These are phyloP conservation scores for Talaromyces verruculosus DNA, from an alignment of 2,329 filamentous ascomycete species.

Conservation along the genomic window DNA sequence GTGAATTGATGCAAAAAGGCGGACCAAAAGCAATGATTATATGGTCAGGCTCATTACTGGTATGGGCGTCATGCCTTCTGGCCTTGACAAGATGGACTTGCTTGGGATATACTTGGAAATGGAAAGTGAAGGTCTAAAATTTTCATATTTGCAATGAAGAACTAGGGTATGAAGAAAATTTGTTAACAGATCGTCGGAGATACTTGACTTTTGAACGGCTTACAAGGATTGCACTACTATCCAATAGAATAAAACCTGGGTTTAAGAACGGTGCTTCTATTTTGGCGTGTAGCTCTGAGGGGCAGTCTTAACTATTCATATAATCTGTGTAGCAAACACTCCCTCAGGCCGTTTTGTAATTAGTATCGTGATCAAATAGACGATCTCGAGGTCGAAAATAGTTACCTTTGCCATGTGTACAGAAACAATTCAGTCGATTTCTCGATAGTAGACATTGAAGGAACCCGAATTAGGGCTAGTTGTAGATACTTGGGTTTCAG, in stretches of 20 bases:
- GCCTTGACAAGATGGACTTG: conserved; percentile 41
- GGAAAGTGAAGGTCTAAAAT: conserved; percentile 36
- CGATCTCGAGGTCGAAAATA: not conserved
- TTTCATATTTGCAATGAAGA: not conserved
- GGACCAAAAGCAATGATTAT: conserved; percentile 48
- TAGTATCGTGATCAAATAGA: not conserved
- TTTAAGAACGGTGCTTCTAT: not conserved
- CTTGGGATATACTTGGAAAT: conserved; percentile 40
- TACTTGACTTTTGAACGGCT: not conserved
- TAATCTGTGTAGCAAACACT: not conserved
- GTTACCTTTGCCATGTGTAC: not conserved
- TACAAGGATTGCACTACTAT: not conserved
- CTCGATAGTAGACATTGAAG: not conserved
- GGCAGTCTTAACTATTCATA: not conserved
- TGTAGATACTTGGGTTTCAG: not conserved
- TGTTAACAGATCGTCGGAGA: not conserved
- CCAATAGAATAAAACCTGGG: not conserved
- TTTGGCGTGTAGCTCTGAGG: not conserved
- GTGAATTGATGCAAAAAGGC: conserved; percentile 51
- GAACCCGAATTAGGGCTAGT: not conserved
- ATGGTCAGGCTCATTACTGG: conserved; percentile 46
- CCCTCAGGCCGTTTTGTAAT: not conserved
- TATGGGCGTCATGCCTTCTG: conserved; percentile 38
- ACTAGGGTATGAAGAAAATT: not conserved
- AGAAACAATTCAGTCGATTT: not conserved